Evolutionary conservation across 176 grass and related monocot genomes (phyloP), one percentile per base, ranked within the genome.

Genomic region (Panicum miliaceum): DNA sequence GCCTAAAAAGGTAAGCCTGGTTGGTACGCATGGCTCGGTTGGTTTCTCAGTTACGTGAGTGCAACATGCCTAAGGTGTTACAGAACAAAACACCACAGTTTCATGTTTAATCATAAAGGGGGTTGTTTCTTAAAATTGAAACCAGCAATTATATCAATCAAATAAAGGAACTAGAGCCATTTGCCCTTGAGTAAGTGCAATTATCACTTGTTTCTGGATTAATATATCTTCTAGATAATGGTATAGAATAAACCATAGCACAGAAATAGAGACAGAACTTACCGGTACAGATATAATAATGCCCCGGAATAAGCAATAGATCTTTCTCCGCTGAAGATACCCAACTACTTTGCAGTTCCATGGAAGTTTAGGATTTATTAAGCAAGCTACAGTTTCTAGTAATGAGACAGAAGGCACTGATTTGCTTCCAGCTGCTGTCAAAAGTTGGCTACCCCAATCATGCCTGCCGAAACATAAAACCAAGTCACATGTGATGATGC

Each of bases 341-440:
- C 46, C 89, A 65, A 89, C 86, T 81, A 92, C 81, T 47, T 83
- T 80, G 65, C 89, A 94, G 71, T 60, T 86, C 96, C 96, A 99
- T 27, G 91, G 93, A 77, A 95, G 84, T 48, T 83, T 85, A 76
- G 87, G 86, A 92, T 87, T 93, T 92, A 93, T 85, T 86, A 99
- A 96, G 72, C 93, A 96, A 83, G 82, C 52, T 32, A 91, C 87
- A 82, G 88, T 87, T 86, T 96, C 86, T 56, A 99, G 78, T 78
- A 96, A 92, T 74, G 76, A 79, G 45, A 82, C 77, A 81, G 82
- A 71, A 84, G 89, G 88, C 83, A 81, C 71, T 77, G 86, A 22
- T 81, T 90, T 75, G 69, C 54, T 60, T 81, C 89, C 82, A n/a
- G 86, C 60, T 63, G 84, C 62, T 86, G 90, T 89, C 81, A 94